Percentiles rank a stretch among this genome's conserved stretches.
These are phyloP conservation scores for Irpex sp. DNA, from an alignment of 1,284 basidiomycete genomes.

Conservation along the genomic window DNA sequence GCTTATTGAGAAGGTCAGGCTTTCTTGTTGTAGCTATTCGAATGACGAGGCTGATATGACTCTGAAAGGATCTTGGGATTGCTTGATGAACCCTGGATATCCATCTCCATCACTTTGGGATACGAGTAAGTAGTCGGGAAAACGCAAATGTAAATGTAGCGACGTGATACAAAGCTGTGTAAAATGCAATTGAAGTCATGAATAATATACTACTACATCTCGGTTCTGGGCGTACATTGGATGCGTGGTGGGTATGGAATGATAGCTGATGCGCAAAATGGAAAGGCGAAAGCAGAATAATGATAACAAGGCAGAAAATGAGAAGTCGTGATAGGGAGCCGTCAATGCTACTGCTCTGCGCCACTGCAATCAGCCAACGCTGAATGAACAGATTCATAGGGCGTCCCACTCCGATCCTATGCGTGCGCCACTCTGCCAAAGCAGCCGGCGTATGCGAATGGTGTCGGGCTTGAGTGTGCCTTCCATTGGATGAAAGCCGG, in stretches of 20 bases:
- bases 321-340: neutral
- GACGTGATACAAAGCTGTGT: neutral
- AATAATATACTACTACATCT: neutral
- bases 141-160: neutral
- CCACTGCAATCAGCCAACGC: neutral
- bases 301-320: neutral
- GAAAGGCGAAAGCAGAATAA: neutral
- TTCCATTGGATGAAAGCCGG: slow-evolving; percentile 55
- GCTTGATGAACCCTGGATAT: neutral
- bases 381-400: neutral
- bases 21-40: neutral
- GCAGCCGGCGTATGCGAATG: slow-evolving; percentile 33
- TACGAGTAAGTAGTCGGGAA: neutral
- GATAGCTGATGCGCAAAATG: neutral
- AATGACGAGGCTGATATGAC: neutral
- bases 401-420: slow-evolving; percentile 12
- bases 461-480: slow-evolving; percentile 63
- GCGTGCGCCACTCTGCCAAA: slow-evolving; percentile 42
- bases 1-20: slow-evolving; percentile 67
- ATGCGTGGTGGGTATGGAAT: neutral
- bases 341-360: neutral
- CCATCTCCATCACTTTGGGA: neutral
- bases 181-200: neutral
- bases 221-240: neutral
- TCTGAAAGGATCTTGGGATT: neutral